Evolutionary conservation across 208 protist genomes (phyloP), one percentile per base, ranked within the genome.

Genomic region (Trichomonas gallinae): DNA sequence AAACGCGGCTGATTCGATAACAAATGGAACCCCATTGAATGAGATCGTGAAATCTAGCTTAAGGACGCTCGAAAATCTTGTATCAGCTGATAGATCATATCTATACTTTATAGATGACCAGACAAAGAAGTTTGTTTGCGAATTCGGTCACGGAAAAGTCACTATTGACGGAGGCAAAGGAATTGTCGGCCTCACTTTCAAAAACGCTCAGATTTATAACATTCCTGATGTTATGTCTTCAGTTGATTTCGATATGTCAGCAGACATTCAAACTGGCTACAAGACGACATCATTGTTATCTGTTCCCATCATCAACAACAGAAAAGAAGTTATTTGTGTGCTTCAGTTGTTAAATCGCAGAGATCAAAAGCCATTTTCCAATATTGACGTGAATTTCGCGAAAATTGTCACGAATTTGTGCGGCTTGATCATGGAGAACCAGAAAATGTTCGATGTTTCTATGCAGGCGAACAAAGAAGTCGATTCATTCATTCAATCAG

Each of bases 331-430:
- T 31, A 46, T 96, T 9, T 46, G 49, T 34, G 93, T 96, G n/a
- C 6, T 82, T 2, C 93, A 96, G 42, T 10, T 81, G 6, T 36
- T 96, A 6, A 96, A 96, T 38, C 38, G 63, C 44, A 82, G 36
- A 96, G 93, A 96, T 49, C 46, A 44, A 21, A 96, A 63, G 46
- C 93, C 93, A n/a, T 96, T 82, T 96, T 63, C 46, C 10, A 81
- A 63, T 31, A 17, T 83, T n/a, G 93, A 96, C 34, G 40, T 82
- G 6, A 31, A 26, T 13, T 83, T 83, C 17, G 46, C 38, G 8
- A 42, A 96, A 58, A 51, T 51, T 17, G n/a, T 93, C 15, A 51
- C 34, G 21, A 93, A 42, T 26, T 51, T 93, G 0, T 38, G 40
- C 15, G 87, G 87, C 6, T 51, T 93, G 26, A 34, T 58, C 8